Evolutionary conservation across 345 rosid species (phyloP).

Genomic region (Abelmoschus esculentus): DNA sequence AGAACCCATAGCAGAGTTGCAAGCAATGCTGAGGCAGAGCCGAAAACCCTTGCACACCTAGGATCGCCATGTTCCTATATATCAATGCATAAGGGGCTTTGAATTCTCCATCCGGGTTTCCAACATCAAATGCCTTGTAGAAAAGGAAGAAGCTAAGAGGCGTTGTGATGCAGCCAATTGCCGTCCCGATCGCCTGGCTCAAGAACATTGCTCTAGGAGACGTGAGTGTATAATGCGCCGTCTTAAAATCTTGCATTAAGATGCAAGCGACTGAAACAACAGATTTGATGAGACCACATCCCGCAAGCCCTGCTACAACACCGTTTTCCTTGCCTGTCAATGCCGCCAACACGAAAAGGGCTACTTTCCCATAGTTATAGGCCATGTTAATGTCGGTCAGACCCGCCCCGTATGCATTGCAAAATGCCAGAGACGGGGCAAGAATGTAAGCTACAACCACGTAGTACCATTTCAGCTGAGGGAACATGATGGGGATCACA

Average conservation of each 20-base stretch:
- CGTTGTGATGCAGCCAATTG: conserved; percentile 58
- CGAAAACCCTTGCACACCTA: conserved; percentile 54
- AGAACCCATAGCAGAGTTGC: conserved; percentile 52
- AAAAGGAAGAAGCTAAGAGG: conserved; percentile 85
- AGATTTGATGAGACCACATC: conserved; percentile 86
- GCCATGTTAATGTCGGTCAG: conserved; percentile 97
- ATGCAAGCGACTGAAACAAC: conserved; percentile 83
- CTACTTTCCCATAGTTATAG: conserved; percentile 91
- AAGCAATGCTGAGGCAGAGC: conserved; percentile 56
- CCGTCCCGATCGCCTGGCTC: conserved; percentile 75
- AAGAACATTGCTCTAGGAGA: conserved; percentile 87
- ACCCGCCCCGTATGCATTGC: conserved; percentile 94
- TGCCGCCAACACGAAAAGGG: conserved; percentile 73
- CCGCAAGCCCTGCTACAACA: conserved; percentile 75
- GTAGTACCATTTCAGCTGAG: conserved; percentile 87
- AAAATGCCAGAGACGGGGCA: conserved; percentile 84
- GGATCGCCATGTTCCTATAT: conserved; percentile 75
- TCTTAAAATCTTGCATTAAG: conserved; percentile 92
- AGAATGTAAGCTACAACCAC: conserved; percentile 65
- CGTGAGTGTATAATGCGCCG: conserved; percentile 69
- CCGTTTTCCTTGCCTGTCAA: conserved; percentile 69
- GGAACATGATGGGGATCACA: conserved; percentile 70
- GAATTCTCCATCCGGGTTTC: conserved; percentile 82
- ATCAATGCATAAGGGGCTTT: conserved; percentile 89
- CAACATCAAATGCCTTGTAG: conserved; percentile 83